Percentiles rank a stretch among this genome's conserved stretches.
Conservation (phyloP, 768 basidiomycete species). For the Amanita fuliginea region DNA sequence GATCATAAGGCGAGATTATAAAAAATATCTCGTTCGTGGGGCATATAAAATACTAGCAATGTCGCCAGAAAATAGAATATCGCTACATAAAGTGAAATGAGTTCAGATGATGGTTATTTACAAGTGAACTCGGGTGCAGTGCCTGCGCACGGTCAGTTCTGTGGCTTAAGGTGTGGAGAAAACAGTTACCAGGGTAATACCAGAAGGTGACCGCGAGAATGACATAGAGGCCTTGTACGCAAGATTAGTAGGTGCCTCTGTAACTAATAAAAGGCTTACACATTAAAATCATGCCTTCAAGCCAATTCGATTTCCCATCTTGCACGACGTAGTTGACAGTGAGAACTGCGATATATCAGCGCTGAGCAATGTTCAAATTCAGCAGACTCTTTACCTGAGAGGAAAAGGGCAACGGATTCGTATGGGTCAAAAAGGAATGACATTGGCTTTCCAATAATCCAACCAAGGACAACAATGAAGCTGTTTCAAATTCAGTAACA, state of each 20-base stretch:
- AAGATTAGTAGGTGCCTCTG: neutral
- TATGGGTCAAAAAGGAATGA: slow-evolving; percentile 84
- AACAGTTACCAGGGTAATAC: slow-evolving; percentile 38
- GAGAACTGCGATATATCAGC: slow-evolving; percentile 36
- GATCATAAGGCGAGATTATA: slow-evolving; percentile 54
- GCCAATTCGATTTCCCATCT: slow-evolving; percentile 78
- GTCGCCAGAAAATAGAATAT: neutral
- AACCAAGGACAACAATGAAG: slow-evolving; percentile 66
- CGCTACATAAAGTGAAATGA: neutral
- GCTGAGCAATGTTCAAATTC: neutral
- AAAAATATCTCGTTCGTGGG: neutral
- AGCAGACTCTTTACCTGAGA: slow-evolving; percentile 21
- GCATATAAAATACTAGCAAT: neutral
- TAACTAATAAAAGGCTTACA: slow-evolving; percentile 9
- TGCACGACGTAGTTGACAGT: slow-evolving; percentile 76
- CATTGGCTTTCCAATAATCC: slow-evolving; percentile 73
- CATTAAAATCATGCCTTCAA: slow-evolving; percentile 59
- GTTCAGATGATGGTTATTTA: slow-evolving; percentile 1
- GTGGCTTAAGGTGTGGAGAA: neutral
- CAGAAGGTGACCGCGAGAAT: slow-evolving; percentile 65
- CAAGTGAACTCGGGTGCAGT: slow-evolving; percentile 21
- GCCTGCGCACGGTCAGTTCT: slow-evolving; percentile 8
- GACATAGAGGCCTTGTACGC: slow-evolving; percentile 43
- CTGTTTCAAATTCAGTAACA: slow-evolving; percentile 18
- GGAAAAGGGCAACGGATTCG: slow-evolving; percentile 57